Conservation (phyloP, 2,329 filamentous ascomycete genomes). For the Colletotrichum sp. region DNA sequence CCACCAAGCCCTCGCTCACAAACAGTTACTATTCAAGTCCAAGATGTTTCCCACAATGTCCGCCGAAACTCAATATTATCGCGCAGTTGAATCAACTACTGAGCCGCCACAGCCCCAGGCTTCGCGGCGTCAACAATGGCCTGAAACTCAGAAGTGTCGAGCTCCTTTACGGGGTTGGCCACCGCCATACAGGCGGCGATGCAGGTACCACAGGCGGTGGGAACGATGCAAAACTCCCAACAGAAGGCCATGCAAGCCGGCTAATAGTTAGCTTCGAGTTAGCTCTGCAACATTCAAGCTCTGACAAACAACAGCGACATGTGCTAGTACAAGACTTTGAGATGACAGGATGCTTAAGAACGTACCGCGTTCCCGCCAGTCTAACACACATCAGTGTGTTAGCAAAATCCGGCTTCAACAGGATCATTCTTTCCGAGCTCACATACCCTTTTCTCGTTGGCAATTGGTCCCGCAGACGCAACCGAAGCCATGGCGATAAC, state of each 20-base stretch:
- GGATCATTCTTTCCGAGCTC: background rate
- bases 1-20: background rate
- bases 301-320: background rate
- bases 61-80: background rate
- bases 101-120: background rate
- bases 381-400: background rate
- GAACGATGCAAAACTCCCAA: background rate
- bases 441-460: background rate
- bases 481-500: background rate
- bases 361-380: background rate
- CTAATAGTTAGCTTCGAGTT: background rate
- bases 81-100: background rate
- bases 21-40: background rate
- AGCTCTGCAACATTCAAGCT: background rate
- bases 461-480: background rate
- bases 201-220: background rate
- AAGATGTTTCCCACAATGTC: background rate
- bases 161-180: background rate
- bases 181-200: background rate
- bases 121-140: background rate
- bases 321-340: background rate
- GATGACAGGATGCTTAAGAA: background rate
- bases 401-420: background rate
- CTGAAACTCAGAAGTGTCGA: background rate
- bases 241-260: background rate